These are phyloP conservation scores for Penstemon barbatus DNA, from an alignment of 257 asterid species.

Conservation along the genomic window DNA sequence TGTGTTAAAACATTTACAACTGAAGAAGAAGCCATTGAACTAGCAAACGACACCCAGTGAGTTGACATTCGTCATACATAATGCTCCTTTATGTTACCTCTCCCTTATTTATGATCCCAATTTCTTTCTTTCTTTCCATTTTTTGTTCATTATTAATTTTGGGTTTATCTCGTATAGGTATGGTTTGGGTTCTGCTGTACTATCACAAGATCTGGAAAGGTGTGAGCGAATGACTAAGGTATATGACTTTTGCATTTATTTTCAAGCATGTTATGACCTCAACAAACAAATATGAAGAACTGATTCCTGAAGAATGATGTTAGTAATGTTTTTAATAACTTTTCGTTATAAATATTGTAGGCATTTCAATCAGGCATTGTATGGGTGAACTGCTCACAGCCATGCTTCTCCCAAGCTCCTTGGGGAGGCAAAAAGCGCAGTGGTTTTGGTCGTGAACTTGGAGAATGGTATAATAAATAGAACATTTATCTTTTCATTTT, in stretches of 20 bases:
- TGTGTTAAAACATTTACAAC: conserved; percentile 85
- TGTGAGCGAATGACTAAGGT: conserved; percentile 83
- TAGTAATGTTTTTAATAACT: no score
- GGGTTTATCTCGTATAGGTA: conserved; percentile 45
- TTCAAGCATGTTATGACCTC: not conserved
- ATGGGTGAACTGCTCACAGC: conserved; percentile 96
- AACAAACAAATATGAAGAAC: not conserved
- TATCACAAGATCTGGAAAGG: conserved; percentile 75
- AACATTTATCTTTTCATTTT: not conserved
- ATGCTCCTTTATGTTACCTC: no score
- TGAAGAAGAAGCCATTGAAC: conserved; percentile 89
- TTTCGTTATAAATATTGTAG: conserved; percentile 35
- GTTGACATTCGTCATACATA: conserved; percentile 24
- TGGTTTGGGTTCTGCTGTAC: conserved; percentile 81
- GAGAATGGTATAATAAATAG: conserved; percentile 63
- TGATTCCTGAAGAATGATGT: no score
- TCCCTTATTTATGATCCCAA: not conserved
- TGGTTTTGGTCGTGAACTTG: conserved; percentile 98
- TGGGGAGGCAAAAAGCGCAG: conserved; percentile 99
- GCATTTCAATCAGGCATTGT: conserved; percentile 84
- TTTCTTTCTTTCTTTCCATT: not conserved
- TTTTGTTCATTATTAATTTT: not conserved
- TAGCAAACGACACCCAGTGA: conserved; percentile 88
- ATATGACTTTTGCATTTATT: conserved; percentile 19
- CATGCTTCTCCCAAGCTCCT: conserved; percentile 90